Base-by-base conservation (phyloP, 148 eudicot genomes). In the Chenopodium quinoa region DNA sequence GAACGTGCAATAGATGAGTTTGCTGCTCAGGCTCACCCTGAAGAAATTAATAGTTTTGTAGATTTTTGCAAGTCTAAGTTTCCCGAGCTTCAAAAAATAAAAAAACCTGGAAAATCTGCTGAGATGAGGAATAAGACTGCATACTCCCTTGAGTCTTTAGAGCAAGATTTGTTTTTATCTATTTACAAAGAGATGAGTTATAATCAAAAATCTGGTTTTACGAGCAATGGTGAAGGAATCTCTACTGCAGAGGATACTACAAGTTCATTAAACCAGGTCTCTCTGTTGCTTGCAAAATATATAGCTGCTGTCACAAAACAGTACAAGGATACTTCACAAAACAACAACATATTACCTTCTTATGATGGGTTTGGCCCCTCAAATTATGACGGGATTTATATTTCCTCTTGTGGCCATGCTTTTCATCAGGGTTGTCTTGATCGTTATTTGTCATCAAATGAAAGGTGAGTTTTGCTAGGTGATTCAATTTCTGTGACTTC, bases 391-490 rank as follows among this genome's bases (percentile, higher is more conserved):
- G 98, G 99, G 67, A 87, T 97, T 69, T 89, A 94, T 88, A 78
- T 92, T 79, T 94, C 99, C 81, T 97, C 99, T 37, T 97, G 99
- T 89, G 97, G 99, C 70, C 99, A 97, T 91, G 97, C 94, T 44
- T 98, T 97, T 83, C 99, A 97, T 89, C 97, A 94, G 80, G 92
- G 84, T 72, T 97, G 99, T 86, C 94, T 97, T 86, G 98, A 94
- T 83, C 93, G 98, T 65, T 97, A 93, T 88, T 86, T 96, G 64
- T 90, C 92, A 75, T 97, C 99, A 25, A 92, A 87, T 84, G 99
- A 94, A 79, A 92, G 99, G 99, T 92, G 78, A 62, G 75, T 67
- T 74, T 11, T 47, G 52, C 12, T 47, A 8, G 52, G 52, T 47
- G 52, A 10, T 47, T 47, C 52, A 47, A 47, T 10, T 47, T 8